Evolutionary conservation across 2,329 filamentous ascomycete species (phyloP).

Genomic region (Blastomyces gilchristii): DNA sequence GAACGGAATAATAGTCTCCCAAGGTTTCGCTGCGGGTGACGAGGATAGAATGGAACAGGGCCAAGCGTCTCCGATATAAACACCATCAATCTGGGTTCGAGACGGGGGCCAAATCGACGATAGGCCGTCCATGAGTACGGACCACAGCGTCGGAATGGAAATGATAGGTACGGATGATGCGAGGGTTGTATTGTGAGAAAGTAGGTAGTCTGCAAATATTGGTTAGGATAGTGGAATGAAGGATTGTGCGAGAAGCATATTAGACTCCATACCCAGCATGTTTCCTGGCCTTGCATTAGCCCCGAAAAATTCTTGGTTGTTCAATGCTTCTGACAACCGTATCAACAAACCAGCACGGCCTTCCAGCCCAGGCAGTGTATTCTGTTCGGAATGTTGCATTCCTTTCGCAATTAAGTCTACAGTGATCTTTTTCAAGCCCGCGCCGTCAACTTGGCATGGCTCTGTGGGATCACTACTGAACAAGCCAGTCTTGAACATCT

Average conservation of each 20-base stretch:
- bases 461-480: conserved; percentile 77
- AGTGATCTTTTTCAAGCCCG: conserved; percentile 64
- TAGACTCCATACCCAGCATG: conserved; percentile 61
- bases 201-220: conserved; percentile 63
- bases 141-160: conserved; percentile 79
- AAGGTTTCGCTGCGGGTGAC: conserved; percentile 53
- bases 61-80: conserved; percentile 89
- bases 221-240: conserved; percentile 4
- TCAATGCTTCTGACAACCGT: conserved; percentile 63
- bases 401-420: conserved; percentile 65
- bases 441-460: conserved; percentile 81
- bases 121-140: conserved; percentile 77
- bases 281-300: conserved; percentile 77
- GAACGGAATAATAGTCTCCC: conserved; percentile 79
- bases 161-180: conserved; percentile 82
- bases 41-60: conserved; percentile 71
- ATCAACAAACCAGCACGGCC: conserved; percentile 72
- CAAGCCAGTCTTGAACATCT: conserved; percentile 88
- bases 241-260: conserved; percentile 7
- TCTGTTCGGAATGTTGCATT: conserved; percentile 71
- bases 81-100: conserved; percentile 75
- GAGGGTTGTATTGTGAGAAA: conserved; percentile 81
- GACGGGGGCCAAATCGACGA: conserved; percentile 80
- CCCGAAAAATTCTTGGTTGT: conserved; percentile 76
- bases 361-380: conserved; percentile 74